Evolutionary conservation across 2,329 filamentous ascomycete species (phyloP).

Genomic region (Celoporthe dispersa): DNA sequence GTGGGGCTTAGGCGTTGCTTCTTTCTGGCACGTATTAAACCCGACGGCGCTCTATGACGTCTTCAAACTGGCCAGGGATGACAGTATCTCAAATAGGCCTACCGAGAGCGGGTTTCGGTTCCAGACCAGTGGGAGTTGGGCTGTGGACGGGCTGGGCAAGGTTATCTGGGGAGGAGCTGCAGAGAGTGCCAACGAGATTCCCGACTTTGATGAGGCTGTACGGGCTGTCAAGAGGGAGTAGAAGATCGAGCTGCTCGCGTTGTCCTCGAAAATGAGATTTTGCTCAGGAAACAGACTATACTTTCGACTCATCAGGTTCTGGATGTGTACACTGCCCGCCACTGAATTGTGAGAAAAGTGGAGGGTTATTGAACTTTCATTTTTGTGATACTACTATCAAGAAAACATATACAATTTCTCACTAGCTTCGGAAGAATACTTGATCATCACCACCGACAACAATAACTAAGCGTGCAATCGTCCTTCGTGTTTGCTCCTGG

Average conservation of each 20-base stretch:
- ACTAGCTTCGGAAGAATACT: not conserved
- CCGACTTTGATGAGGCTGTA: conserved; percentile 55
- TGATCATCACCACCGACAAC: not conserved
- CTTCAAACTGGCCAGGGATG: conserved; percentile 60
- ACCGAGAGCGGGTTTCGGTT: conserved; percentile 70
- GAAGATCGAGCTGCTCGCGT: not conserved
- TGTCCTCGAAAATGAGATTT: too few species aligned
- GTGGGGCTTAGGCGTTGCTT: conserved; percentile 68
- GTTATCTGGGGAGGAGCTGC: conserved; percentile 58
- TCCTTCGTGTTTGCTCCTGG: not conserved
- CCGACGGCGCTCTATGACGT: conserved; percentile 59
- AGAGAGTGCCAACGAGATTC: conserved; percentile 55
- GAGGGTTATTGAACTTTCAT: not conserved
- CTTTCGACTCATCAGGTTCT: too few species aligned
- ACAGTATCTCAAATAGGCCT: conserved; percentile 68
- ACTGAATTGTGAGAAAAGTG: too few species aligned
- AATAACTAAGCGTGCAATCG: not conserved
- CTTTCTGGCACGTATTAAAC: conserved; percentile 66
- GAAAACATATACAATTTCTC: not conserved
- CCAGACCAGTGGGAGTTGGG: conserved; percentile 71
- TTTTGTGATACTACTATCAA: not conserved
- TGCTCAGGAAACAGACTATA: too few species aligned
- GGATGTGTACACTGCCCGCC: too few species aligned
- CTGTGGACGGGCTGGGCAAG: conserved; percentile 55
- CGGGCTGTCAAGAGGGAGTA: conserved; percentile 21